phyloP scores from a whole-genome alignment of 306 rosid species.

The Senna siamea region DNA sequence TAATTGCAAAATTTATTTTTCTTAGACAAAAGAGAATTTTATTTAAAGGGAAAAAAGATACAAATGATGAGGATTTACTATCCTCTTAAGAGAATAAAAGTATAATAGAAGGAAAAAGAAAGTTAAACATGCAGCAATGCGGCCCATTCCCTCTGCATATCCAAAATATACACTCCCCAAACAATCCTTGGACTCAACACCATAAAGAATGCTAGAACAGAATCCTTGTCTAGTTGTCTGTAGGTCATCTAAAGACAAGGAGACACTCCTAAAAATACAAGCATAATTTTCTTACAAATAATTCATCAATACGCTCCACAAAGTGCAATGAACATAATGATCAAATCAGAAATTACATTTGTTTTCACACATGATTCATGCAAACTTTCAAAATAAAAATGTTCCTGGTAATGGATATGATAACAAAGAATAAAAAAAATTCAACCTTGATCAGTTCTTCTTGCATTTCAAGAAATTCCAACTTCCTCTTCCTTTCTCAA shows the following conservation, averaged over 20 bases:
- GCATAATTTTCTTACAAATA: neutral
- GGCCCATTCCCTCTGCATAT: too few relatives aligned
- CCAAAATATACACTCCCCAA: too few relatives aligned
- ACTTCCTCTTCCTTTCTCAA: constrained; percentile 79
- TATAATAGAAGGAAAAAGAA: neutral
- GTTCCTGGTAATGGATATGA: neutral
- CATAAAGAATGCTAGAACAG: too few relatives aligned
- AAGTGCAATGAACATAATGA: constrained; percentile 1
- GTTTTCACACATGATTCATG: constrained; percentile 8
- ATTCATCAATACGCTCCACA: constrained; percentile 1
- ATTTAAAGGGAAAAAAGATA: neutral
- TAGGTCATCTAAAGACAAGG: too few relatives aligned
- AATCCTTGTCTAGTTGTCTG: too few relatives aligned
- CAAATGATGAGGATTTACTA: neutral
- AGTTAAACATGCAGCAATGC: too few relatives aligned
- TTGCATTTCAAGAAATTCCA: constrained; percentile 86
- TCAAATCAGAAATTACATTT: neutral
- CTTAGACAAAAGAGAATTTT: neutral
- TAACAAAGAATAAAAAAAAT: constrained; percentile 5
- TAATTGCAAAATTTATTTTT: neutral
- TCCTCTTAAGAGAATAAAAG: neutral
- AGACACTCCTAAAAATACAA: too few relatives aligned
- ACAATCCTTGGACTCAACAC: too few relatives aligned
- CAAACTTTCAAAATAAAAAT: neutral
- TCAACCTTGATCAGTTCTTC: constrained; percentile 84